A percentile compares a stretch with the other conserved stretches of the same genome.
phyloP scores from a whole-genome alignment of 2,329 filamentous ascomycete genomes.

The Diaporthe destruens region DNA sequence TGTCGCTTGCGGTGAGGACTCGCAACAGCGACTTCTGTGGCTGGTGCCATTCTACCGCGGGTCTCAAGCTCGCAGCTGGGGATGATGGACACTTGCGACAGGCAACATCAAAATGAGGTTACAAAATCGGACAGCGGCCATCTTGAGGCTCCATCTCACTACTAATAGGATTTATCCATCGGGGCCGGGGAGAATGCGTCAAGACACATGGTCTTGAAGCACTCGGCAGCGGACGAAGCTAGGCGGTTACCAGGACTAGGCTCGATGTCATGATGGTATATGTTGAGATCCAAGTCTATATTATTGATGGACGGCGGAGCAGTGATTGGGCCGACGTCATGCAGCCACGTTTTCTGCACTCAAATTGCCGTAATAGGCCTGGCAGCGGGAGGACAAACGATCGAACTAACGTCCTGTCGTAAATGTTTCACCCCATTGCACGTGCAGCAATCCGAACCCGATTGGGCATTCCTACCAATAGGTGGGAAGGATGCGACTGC shows the following conservation, averaged over 20 bases:
- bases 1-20: conserved; percentile 1
- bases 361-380: conserved; percentile 20
- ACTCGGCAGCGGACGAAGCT: neutral
- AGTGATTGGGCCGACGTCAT: conserved; percentile 21
- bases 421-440: conserved; percentile 12
- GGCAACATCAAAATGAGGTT: neutral
- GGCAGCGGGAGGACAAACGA: conserved; percentile 19
- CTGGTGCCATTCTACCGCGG: neutral
- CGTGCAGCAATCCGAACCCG: neutral
- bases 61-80: neutral
- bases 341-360: neutral
- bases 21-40: neutral
- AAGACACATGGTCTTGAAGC: neutral
- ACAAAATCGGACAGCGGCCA: neutral
- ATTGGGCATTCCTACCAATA: neutral
- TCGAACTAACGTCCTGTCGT: conserved; percentile 14
- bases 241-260: neutral
- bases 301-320: neutral
- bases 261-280: conserved; percentile 6
- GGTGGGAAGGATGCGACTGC: conserved; percentile 7
- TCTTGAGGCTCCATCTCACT: neutral
- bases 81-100: neutral
- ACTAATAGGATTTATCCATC: neutral
- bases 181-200: neutral
- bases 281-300: conserved; percentile 7